Conservation (phyloP, 2,329 filamentous ascomycete genomes). For the Coniochaeta prunicola region DNA sequence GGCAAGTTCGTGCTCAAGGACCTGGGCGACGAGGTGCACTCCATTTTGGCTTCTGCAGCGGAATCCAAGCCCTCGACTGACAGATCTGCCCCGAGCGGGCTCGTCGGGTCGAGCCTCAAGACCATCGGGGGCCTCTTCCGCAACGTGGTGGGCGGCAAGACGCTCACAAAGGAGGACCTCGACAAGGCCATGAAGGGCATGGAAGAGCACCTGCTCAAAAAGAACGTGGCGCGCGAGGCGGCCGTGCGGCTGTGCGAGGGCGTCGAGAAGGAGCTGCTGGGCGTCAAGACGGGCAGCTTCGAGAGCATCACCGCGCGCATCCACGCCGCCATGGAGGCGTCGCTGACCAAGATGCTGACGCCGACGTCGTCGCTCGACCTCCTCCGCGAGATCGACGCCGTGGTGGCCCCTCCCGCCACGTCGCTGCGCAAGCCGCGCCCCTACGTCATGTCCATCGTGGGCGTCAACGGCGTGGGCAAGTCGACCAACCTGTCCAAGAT, state of each 20-base stretch:
- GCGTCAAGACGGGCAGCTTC: slow-evolving; percentile 86
- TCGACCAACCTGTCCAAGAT: slow-evolving; percentile 97
- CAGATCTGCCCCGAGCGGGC: slow-evolving; percentile 45
- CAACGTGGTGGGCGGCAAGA: slow-evolving; percentile 93
- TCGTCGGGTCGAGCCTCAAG: slow-evolving; percentile 73
- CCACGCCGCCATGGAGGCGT: slow-evolving; percentile 81
- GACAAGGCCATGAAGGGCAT: slow-evolving; percentile 91
- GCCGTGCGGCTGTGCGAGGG: slow-evolving; percentile 85
- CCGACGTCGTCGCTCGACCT: slow-evolving; percentile 92
- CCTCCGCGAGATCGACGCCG: slow-evolving; percentile 81
- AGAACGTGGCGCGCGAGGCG: slow-evolving; percentile 94
- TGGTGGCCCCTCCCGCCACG: slow-evolving; percentile 59
- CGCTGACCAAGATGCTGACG: slow-evolving; percentile 89
- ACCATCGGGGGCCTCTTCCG: slow-evolving; percentile 85
- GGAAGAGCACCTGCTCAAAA: slow-evolving; percentile 89
- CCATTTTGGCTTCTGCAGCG: slow-evolving; percentile 77
- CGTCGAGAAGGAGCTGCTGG: slow-evolving; percentile 82
- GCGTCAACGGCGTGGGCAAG: slow-evolving; percentile 97
- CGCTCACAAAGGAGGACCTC: slow-evolving; percentile 79
- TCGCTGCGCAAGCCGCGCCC: slow-evolving; percentile 63
- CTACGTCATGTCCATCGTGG: slow-evolving; percentile 96
- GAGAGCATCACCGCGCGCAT: slow-evolving; percentile 83
- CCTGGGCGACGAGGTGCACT: slow-evolving; percentile 85
- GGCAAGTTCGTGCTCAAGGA: slow-evolving; percentile 94
- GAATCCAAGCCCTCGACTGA: slow-evolving; percentile 45